A percentile compares a stretch with the other conserved stretches of the same genome.
phyloP scores from a whole-genome alignment of 169 alveolate species.

The Plasmodium malariae region DNA sequence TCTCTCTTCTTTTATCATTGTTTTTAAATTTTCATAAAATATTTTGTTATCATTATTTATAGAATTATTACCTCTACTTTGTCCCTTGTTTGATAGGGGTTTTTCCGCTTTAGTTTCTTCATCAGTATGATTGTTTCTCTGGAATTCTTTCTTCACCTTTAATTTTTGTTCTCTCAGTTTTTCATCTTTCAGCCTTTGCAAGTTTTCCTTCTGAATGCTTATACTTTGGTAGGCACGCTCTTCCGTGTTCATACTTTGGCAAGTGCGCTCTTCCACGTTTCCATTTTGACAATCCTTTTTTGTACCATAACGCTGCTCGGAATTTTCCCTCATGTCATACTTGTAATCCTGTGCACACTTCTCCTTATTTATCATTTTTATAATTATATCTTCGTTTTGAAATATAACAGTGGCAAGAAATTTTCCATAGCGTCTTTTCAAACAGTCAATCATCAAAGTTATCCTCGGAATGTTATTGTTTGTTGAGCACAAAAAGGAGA shows the following conservation, averaged over 20 bases:
- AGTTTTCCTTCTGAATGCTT: background rate
- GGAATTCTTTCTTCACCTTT: background rate
- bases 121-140: no score
- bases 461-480: conserved; percentile 87
- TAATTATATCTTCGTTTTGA: conserved; percentile 20
- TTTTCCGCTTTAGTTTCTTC: no score
- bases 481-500: conserved; percentile 87
- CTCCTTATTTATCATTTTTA: background rate
- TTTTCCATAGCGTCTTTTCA: conserved; percentile 78
- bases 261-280: background rate
- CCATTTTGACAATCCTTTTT: background rate
- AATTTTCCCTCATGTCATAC: background rate
- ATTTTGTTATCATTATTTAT: conserved; percentile 14
- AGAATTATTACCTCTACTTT: background rate
- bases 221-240: background rate
- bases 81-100: no score
- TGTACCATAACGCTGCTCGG: background rate
- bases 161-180: no score
- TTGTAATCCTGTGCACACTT: conserved; percentile 40
- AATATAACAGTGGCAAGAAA: conserved; percentile 71
- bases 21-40: conserved; percentile 52
- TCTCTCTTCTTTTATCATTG: conserved; percentile 37
- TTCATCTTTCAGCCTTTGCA: no score
- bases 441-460: conserved; percentile 78
- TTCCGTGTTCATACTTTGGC: background rate